Conservation (phyloP, 169 alveolate genomes). For the Perkinsus olseni region DNA sequence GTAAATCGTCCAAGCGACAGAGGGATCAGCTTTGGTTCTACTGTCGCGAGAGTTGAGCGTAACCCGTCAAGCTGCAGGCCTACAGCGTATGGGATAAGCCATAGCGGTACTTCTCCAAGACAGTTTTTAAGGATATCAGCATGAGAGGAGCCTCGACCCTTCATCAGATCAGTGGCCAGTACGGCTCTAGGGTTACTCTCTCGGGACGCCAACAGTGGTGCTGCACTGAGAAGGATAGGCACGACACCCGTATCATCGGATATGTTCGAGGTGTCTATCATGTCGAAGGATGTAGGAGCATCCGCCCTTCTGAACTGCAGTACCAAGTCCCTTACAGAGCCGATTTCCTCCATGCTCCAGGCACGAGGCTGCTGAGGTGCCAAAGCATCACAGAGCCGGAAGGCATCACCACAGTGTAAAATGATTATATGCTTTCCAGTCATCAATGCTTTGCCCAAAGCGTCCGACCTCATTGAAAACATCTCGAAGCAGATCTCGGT, state of each 20-base stretch:
- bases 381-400: background rate
- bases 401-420: background rate
- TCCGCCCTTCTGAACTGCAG: background rate
- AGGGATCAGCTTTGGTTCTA: background rate
- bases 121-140: background rate
- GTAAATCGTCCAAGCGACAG: background rate
- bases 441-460: background rate
- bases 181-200: background rate
- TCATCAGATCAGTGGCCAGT: background rate
- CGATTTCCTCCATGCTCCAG: background rate
- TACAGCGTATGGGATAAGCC: background rate
- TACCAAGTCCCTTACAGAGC: background rate
- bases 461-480: background rate
- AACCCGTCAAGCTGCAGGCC: background rate
- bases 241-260: background rate
- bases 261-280: background rate
- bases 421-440: background rate
- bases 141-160: background rate
- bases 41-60: background rate
- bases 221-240: background rate
- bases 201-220: background rate
- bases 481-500: background rate
- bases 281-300: background rate
- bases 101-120: background rate
- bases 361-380: background rate